Evolutionary conservation across 1,284 basidiomycete genomes (phyloP).

Genomic region (Ustilago loliicola): DNA sequence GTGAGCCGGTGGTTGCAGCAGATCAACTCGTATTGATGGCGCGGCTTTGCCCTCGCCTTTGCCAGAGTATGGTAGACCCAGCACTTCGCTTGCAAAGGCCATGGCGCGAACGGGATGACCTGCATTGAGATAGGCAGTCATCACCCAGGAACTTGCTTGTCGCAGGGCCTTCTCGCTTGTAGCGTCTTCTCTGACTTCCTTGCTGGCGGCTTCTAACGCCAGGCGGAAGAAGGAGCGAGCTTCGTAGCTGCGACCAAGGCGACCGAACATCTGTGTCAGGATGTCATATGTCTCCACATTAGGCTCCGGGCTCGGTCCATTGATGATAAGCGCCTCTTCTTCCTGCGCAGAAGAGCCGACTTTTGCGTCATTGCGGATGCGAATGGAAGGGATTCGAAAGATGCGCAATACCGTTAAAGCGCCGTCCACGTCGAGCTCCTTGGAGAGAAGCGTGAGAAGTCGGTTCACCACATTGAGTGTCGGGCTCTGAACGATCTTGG

Average conservation of each 20-base stretch:
- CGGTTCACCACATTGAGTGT: slow-evolving; percentile 40
- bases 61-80: slow-evolving; percentile 37
- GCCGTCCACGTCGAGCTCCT: slow-evolving; percentile 33
- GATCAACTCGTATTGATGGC: slow-evolving; percentile 11
- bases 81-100: slow-evolving; percentile 30
- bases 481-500: slow-evolving; percentile 37
- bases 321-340: slow-evolving; percentile 5
- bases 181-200: not conserved
- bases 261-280: slow-evolving; percentile 26
- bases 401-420: slow-evolving; percentile 35
- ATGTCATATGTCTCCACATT: slow-evolving; percentile 27
- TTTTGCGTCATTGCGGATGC: not conserved
- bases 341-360: too few relatives aligned
- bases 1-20: not conserved
- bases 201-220: not conserved
- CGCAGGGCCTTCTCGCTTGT: slow-evolving; percentile 12
- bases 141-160: slow-evolving; percentile 20
- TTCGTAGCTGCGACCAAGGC: slow-evolving; percentile 19
- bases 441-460: slow-evolving; percentile 18
- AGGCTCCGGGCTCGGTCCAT: slow-evolving; percentile 30
- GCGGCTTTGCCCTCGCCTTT: slow-evolving; percentile 8
- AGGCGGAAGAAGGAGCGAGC: slow-evolving; percentile 27
- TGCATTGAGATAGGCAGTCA: slow-evolving; percentile 27
- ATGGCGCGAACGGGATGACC: slow-evolving; percentile 32
- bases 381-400: slow-evolving; percentile 33